Evolutionary conservation across 1,139 yeast species (phyloP), one percentile per base, ranked within the genome.

Genomic region (Saccharomyces hybrid): DNA sequence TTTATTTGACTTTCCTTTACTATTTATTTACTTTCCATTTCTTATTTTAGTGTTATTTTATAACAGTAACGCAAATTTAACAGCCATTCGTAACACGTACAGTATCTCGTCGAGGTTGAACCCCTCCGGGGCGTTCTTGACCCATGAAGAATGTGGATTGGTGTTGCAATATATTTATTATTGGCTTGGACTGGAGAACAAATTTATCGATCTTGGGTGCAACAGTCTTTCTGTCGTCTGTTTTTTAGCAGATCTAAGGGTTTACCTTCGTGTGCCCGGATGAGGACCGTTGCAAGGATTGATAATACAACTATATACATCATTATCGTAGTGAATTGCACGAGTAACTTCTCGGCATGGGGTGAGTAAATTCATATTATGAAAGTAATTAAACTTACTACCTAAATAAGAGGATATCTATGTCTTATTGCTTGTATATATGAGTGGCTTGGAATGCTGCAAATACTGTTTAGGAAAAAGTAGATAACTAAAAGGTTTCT

Each of bases 201-300:
- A 78, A 73, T 50, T 69, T 56, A 54, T 62, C 76, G 82, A 77
- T 84, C 90, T 84, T 82, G 90, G 90, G 90, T 84, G 90, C 90
- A 82, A 83, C 83, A 77, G 72, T 75, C 77, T 87, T 81, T 82
- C 75, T 70, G 74, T 64, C 70, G 73, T 71, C 69, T 70, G 71
- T 70, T 70, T 71, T 70, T 71, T 60, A 53, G 58, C 62, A 61
- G 73, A 73, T 73, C 84, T 80, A 81, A 83, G 87, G 88, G 83
- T 69, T 74, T 78, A 77, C 88, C 89, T 84, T 84, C 87, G 90
- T 83, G 88, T 78, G 77, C 83, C 87, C 88, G 87, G 74, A 83
- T 84, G 88, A 79, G 86, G 78, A 72, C 70, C 74, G 84, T 78
- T 84, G 90, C 90, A 84, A 84, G 79, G 90, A 84, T 82, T 79